Evolutionary conservation across 352 stramenopile species (phyloP).

Genomic region (Phytophthora sp.): DNA sequence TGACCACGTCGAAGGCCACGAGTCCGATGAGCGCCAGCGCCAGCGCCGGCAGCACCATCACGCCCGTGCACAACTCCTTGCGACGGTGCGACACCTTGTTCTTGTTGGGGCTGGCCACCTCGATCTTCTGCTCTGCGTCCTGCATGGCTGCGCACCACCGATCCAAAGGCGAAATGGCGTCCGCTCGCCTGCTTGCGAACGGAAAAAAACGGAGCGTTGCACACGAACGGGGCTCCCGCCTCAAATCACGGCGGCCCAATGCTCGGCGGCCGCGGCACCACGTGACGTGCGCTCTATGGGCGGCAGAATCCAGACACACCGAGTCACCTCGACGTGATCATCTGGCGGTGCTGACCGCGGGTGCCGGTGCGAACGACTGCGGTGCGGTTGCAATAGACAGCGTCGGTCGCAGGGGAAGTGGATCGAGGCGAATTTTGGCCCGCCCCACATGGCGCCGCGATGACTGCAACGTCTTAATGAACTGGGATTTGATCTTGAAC

Average conservation of each 20-base stretch:
- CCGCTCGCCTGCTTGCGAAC: not conserved
- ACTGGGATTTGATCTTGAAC: too few relatives aligned
- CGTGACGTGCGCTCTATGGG: not conserved
- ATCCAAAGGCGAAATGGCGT: slow-evolving; percentile 6
- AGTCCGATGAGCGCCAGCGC: slow-evolving; percentile 8
- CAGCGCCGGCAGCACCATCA: slow-evolving; percentile 11
- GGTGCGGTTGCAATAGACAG: too few relatives aligned
- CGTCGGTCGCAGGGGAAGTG: too few relatives aligned
- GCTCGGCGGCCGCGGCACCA: not conserved
- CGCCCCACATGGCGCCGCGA: too few relatives aligned
- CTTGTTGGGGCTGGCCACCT: not conserved
- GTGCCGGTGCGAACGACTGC: too few relatives aligned
- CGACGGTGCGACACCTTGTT: not conserved
- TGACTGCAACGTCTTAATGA: too few relatives aligned
- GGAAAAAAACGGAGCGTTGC: slow-evolving; percentile 6
- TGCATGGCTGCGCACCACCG: slow-evolving; percentile 1
- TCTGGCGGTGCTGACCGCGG: not conserved
- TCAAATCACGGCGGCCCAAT: slow-evolving; percentile 12
- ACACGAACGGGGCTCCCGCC: slow-evolving; percentile 1
- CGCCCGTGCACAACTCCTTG: slow-evolving; percentile 14
- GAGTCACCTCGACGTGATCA: not conserved
- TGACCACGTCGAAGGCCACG: slow-evolving; percentile 23
- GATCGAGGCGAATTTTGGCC: too few relatives aligned
- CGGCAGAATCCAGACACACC: not conserved
- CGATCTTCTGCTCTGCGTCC: not conserved